A percentile compares a stretch with the other conserved stretches of the same genome.
phyloP scores from a whole-genome alignment of 2,329 filamentous ascomycete species.

The Verticillium nonalfalfae region DNA sequence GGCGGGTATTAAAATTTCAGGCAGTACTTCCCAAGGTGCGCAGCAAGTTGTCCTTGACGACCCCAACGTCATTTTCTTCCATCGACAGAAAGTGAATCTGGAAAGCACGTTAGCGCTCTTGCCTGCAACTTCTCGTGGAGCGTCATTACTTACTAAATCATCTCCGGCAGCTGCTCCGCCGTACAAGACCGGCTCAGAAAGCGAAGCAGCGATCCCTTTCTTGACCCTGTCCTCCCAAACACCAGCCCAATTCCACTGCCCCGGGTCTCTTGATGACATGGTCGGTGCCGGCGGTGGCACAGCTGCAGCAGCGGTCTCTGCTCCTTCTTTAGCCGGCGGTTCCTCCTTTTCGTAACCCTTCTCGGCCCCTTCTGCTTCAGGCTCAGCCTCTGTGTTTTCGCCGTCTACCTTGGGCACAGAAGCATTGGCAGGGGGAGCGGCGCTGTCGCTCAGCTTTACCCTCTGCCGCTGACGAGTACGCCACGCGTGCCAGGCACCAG shows the following conservation, averaged over 20 bases:
- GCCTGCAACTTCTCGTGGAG: not conserved
- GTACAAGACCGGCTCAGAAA: constrained; percentile 75
- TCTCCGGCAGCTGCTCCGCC: constrained; percentile 49
- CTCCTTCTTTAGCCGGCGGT: not conserved
- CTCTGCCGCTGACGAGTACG: constrained; percentile 45
- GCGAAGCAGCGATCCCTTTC: constrained; percentile 68
- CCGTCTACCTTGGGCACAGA: not conserved
- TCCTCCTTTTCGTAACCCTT: not conserved
- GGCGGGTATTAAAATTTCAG: constrained; percentile 8
- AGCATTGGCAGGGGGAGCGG: not conserved
- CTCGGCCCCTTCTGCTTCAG: not conserved
- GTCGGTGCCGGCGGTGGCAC: constrained; percentile 2
- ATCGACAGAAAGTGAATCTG: constrained; percentile 63
- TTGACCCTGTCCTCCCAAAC: constrained; percentile 90
- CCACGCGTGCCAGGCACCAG: constrained; percentile 94
- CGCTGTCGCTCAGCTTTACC: not conserved
- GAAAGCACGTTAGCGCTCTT: not conserved
- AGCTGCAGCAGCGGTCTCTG: not conserved
- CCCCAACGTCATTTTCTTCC: constrained; percentile 52
- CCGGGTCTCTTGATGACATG: constrained; percentile 48
- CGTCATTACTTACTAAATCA: constrained; percentile 7
- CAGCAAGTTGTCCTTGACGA: constrained; percentile 51
- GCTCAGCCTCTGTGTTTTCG: not conserved
- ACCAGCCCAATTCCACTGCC: constrained; percentile 96
- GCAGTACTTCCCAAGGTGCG: constrained; percentile 36